These are phyloP conservation scores for Xenoacremonium recifei DNA, from an alignment of 2,329 filamentous ascomycete genomes.

Conservation along the genomic window DNA sequence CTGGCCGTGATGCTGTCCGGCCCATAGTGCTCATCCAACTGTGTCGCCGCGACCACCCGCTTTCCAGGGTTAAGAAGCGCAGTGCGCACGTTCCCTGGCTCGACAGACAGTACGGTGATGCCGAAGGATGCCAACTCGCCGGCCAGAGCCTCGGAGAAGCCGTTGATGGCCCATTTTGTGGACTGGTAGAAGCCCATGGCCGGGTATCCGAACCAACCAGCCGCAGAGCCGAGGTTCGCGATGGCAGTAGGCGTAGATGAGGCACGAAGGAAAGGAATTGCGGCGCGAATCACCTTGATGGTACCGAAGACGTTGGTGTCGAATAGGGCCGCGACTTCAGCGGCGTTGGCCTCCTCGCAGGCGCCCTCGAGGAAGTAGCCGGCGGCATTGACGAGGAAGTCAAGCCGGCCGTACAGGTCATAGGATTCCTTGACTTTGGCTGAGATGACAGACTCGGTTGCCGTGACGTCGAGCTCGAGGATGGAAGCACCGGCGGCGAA, in stretches of 20 bases:
- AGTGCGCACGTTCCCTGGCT: slow-evolving; percentile 17
- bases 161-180: slow-evolving; percentile 43
- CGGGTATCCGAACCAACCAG: slow-evolving; percentile 32
- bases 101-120: slow-evolving; percentile 29
- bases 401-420: slow-evolving; percentile 8
- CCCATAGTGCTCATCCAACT: slow-evolving; percentile 9
- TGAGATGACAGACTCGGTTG: slow-evolving; percentile 7
- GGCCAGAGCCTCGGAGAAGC: slow-evolving; percentile 38
- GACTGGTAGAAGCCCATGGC: slow-evolving; percentile 20
- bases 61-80: slow-evolving; percentile 14
- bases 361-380: slow-evolving; percentile 16
- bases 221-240: slow-evolving; percentile 42
- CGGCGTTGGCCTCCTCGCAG: slow-evolving; percentile 18
- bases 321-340: slow-evolving; percentile 35
- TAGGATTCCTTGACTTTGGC: slow-evolving; percentile 10
- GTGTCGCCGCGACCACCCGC: slow-evolving; percentile 8
- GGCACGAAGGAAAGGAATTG: slow-evolving; percentile 42
- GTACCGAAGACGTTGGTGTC: slow-evolving; percentile 50
- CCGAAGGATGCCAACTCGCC: slow-evolving; percentile 41
- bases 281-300: slow-evolving; percentile 43
- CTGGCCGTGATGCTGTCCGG: slow-evolving; percentile 2
- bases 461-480: slow-evolving; percentile 12
- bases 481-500: slow-evolving; percentile 5
- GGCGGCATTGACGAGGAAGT: slow-evolving; percentile 12
- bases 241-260: slow-evolving; percentile 25